Evolutionary conservation across 768 basidiomycete genomes (phyloP).

Genomic region (Gautieria morchelliformis): DNA sequence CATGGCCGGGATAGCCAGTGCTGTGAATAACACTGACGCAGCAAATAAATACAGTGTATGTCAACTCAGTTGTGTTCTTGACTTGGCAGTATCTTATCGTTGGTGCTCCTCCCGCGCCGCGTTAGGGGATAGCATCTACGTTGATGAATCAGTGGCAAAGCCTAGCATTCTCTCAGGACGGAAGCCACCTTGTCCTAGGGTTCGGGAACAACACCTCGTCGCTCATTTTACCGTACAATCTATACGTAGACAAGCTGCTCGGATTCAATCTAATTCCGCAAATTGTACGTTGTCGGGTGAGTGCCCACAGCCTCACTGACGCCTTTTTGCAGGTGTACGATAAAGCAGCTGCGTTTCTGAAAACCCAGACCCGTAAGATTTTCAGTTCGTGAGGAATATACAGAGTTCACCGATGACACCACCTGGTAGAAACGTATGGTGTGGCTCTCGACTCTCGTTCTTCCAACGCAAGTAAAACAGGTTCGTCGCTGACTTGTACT

Average conservation of each 20-base stretch:
- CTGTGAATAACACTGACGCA: not conserved
- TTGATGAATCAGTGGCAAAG: not conserved
- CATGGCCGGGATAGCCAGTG: constrained; percentile 1
- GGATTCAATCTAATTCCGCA: constrained; percentile 17
- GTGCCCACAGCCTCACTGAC: not conserved
- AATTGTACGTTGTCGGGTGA: not conserved
- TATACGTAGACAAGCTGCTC: constrained; percentile 31
- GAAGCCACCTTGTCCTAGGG: not conserved
- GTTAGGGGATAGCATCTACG: not conserved
- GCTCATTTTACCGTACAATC: constrained; percentile 27
- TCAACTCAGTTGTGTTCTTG: too few species aligned
- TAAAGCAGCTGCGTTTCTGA: not conserved
- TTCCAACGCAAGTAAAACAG: not conserved
- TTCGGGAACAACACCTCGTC: not conserved
- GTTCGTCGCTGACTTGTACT: not conserved
- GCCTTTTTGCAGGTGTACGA: not conserved
- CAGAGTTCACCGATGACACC: not conserved
- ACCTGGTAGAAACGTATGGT: not conserved
- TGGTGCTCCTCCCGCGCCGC: not conserved
- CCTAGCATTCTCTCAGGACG: not conserved
- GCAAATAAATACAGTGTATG: not conserved
- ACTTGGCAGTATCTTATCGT: not conserved
- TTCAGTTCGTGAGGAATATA: not conserved
- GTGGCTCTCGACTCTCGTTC: not conserved
- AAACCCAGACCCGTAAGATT: not conserved